Conservation (phyloP, 2,329 filamentous ascomycete species). For the Lojkania enalia region DNA sequence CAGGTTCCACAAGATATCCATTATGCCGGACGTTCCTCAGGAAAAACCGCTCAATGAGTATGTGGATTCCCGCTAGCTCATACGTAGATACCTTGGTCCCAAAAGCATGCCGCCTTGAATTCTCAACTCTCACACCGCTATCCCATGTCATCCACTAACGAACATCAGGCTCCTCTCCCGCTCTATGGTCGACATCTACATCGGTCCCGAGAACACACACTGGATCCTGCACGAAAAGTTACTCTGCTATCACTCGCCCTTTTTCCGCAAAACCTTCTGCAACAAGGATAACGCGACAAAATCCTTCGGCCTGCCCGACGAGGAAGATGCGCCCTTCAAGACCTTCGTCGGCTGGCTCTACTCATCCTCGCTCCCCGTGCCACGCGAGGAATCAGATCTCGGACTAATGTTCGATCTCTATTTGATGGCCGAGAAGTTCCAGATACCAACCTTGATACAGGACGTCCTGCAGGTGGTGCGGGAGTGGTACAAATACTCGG, state of each 20-base stretch:
- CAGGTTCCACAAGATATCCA: constrained; percentile 4
- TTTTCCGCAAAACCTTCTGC: constrained; percentile 59
- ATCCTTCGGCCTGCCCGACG: constrained; percentile 55
- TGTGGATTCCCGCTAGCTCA: not conserved
- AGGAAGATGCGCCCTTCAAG: constrained; percentile 57
- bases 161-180: constrained; percentile 56
- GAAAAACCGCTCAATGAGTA: constrained; percentile 22
- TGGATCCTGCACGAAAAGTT: constrained; percentile 62
- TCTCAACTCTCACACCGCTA: too few species aligned
- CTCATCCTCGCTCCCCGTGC: constrained; percentile 50
- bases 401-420: constrained; percentile 57
- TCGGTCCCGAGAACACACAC: constrained; percentile 57
- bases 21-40: constrained; percentile 11
- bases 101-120: not conserved
- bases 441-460: constrained; percentile 51
- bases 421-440: constrained; percentile 58
- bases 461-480: constrained; percentile 56
- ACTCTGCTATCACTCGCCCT: constrained; percentile 57
- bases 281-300: constrained; percentile 36
- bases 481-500: constrained; percentile 56
- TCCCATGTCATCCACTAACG: constrained; percentile 1
- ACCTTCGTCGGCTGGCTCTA: constrained; percentile 60
- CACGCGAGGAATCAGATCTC: constrained; percentile 56
- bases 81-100: not conserved
- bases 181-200: constrained; percentile 60